These are phyloP conservation scores for Dacryopinax spathularia DNA, from an alignment of 768 basidiomycete genomes.

Conservation along the genomic window DNA sequence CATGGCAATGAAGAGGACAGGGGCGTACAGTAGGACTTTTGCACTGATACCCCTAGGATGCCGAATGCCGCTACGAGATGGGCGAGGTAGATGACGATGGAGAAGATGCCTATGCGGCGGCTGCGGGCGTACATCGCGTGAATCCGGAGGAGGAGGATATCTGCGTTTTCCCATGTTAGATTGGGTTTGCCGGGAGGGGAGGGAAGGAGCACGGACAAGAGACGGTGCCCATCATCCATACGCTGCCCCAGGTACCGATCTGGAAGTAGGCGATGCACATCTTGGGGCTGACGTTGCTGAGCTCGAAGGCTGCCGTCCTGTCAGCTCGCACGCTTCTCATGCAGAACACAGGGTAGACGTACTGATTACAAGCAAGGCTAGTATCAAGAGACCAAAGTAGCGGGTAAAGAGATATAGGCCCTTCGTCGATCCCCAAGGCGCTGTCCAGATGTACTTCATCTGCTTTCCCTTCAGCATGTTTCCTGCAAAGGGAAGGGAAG, in stretches of 20 bases:
- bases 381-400: neutral
- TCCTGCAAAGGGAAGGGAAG: no score
- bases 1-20: neutral
- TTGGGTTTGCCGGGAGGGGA: neutral
- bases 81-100: neutral
- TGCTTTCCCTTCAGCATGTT: neutral
- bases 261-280: neutral
- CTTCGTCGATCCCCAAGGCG: neutral
- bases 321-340: neutral
- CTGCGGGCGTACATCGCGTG: conserved; percentile 2
- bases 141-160: conserved; percentile 2
- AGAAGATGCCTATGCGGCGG: neutral
- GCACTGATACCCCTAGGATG: neutral
- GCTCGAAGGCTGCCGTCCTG: neutral
- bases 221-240: conserved; percentile 1
- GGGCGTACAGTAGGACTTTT: neutral
- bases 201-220: neutral
- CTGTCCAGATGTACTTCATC: conserved; percentile 4
- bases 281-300: neutral
- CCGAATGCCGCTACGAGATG: neutral
- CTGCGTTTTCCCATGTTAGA: neutral
- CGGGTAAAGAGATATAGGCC: neutral
- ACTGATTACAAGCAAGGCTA: neutral
- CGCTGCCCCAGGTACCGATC: neutral
- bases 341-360: neutral